Base-by-base conservation (phyloP, 139 green algal genomes). In the Volvox africanus region DNA sequence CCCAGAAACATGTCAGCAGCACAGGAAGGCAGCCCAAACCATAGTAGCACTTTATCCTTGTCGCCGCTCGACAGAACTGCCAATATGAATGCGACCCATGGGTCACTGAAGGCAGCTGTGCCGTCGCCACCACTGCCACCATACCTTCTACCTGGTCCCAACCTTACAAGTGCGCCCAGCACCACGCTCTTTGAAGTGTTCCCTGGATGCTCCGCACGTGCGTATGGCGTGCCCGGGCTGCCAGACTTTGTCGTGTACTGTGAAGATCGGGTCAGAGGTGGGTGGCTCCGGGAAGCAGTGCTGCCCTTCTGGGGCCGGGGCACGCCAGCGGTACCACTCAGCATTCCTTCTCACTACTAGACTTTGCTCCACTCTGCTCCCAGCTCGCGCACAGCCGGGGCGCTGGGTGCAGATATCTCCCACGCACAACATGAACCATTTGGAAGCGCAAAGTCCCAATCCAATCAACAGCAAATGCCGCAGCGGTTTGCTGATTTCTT, bases 231-330 rank as follows among this genome's bases (percentile, higher is more conserved):
- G 9, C 82, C 84, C 1, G 84, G 84, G 6, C 37, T 71, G 13
- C 37, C 69, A 18, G 30, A 89, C 69, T 89, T 89, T 24, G 17
- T 32, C 1, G 84, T 82, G 28, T 89, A 89, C 84, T 89, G 84
- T 50, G 69, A 75, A 26, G n/a, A 55, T 9, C 65, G 65, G 2
- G 65, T 28, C 24, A 24, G 16, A 11, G 65, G 65, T 73, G 44
- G 44, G 44, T 55, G 44, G 44, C 44, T 55, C 44, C 5, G 44
- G 5, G 44, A 55, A 55, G 44, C 44, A 55, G 44, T 55, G 44
- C 44, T 55, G 44, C 9, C 44, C 44, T 55, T 55, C n/a, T 55
- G 44, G 44, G 44, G 5, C 5, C 5, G 44, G 44, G 44, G 9
- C 44, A 55, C 44, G 9, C 44, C 44, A 55, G 44, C 44, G 44